Evolutionary conservation across 1,284 basidiomycete species (phyloP), one percentile per base, ranked within the genome.

Genomic region (Ustilago shanxiensis): DNA sequence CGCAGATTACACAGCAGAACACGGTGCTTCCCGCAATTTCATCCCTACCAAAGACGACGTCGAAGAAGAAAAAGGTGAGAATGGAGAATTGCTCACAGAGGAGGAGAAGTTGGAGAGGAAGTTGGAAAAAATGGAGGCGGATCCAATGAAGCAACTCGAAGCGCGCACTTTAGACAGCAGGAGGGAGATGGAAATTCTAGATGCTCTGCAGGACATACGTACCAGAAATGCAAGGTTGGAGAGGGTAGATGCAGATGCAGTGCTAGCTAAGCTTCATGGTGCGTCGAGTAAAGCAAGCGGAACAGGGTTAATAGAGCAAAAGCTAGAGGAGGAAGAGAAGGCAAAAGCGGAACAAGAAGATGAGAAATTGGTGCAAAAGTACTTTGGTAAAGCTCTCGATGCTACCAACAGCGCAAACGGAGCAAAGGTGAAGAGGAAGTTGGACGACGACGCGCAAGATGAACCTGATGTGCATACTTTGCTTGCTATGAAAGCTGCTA

Each of bases 181-280:
- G 86, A 90, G 95, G 65, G 97, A 99, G 88, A 99, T 99, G 96
- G 97, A 99, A 83, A 93, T 97, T 64, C 89, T 98, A 79, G 96
- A 99, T 86, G 94, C 95, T 26, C 88, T 99, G 65, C 95, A 98
- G 83, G 96, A 98, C 83, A 93, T 99, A 74, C 90, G 95, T 73
- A 93, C 93, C 8, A 89, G 94, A 41, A 99, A 99, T 86, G 95
- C 97, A 1, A 89, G 95, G 52, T 91, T 95, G 68, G 96, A 98
- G 83, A 89, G 93, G 29, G 81, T 84, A 24, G 81, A 84, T 51
- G 58, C 80, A 1, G 83, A 84, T 29, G 70, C 77, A 9, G 79
- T 86, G 1, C 68, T 86, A 1, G 74, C 65, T 18, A 67, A 49
- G 14, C 58, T 71, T 11, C 68, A 76, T 41, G 41, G 20, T 44